phyloP scores from a whole-genome alignment of 139 green algal species.

The Closterium sp. region DNA sequence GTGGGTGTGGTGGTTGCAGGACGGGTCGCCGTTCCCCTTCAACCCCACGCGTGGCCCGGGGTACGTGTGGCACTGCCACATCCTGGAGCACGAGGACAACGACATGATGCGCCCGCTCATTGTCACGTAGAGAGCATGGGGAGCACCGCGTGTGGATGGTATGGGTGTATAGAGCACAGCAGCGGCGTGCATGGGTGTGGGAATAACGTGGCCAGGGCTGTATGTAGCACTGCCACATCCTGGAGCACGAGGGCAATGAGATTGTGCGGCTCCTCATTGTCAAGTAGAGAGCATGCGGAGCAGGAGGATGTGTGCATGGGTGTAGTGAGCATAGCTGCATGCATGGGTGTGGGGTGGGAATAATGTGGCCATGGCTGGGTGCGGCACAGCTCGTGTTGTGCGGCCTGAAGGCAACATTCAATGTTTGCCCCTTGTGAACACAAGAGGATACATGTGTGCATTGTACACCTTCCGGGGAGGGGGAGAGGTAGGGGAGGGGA shows the following conservation, averaged over 20 bases:
- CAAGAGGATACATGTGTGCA: too few species aligned
- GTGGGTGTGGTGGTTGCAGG: not conserved
- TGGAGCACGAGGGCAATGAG: slow-evolving; percentile 40
- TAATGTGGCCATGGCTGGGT: slow-evolving; percentile 5
- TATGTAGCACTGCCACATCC: slow-evolving; percentile 45
- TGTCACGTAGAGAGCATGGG: not conserved
- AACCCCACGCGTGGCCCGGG: slow-evolving; percentile 7
- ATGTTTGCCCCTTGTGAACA: too few species aligned
- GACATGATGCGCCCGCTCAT: slow-evolving; percentile 39
- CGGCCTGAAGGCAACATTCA: too few species aligned
- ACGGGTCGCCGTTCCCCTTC: not conserved
- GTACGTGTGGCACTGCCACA: slow-evolving; percentile 49
- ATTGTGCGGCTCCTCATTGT: slow-evolving; percentile 23
- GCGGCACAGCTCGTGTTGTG: slow-evolving; percentile 13
- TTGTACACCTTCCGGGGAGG: too few species aligned
- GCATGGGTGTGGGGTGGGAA: too few species aligned
- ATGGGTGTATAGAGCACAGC: too few species aligned
- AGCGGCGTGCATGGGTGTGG: too few species aligned
- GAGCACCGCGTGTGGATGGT: too few species aligned
- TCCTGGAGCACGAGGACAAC: slow-evolving; percentile 44
- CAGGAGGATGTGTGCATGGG: too few species aligned
- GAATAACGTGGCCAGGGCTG: not conserved
- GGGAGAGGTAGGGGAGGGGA: too few species aligned
- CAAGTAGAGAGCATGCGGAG: not conserved
- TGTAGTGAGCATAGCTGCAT: too few species aligned